phyloP scores from a whole-genome alignment of 2,329 filamentous ascomycete species.

The Penicillium digitatum region DNA sequence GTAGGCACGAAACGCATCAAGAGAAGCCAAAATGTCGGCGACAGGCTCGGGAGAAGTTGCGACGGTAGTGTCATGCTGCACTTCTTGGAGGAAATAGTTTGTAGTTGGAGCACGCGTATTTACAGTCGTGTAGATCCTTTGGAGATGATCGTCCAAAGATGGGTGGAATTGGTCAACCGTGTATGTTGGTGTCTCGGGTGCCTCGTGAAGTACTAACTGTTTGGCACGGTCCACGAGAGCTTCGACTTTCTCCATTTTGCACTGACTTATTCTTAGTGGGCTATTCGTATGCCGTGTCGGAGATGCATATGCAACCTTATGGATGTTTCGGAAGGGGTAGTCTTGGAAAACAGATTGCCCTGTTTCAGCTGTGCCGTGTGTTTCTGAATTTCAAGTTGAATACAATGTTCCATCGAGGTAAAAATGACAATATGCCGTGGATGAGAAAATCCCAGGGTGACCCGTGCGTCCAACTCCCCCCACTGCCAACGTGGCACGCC shows the following conservation, averaged over 20 bases:
- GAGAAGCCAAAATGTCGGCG: slow-evolving; percentile 25
- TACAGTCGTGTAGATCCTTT: slow-evolving; percentile 35
- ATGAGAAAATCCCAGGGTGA: slow-evolving; percentile 1
- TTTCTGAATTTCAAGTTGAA: not conserved
- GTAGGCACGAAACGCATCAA: slow-evolving; percentile 47
- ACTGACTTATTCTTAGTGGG: not conserved
- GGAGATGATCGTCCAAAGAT: slow-evolving; percentile 32
- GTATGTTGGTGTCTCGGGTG: not conserved
- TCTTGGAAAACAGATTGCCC: not conserved
- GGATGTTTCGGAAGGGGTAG: not conserved
- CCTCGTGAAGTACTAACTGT: slow-evolving; percentile 14
- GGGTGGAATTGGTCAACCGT: slow-evolving; percentile 29
- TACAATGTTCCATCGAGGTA: not conserved
- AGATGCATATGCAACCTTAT: not conserved
- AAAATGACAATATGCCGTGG: not conserved
- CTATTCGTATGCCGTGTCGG: not conserved
- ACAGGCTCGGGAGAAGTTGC: not conserved
- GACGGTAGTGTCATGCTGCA: slow-evolving; percentile 18
- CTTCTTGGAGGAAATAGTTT: slow-evolving; percentile 22
- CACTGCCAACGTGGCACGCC: slow-evolving; percentile 6
- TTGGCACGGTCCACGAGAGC: slow-evolving; percentile 19
- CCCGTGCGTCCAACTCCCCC: slow-evolving; percentile 3
- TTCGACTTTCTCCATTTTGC: slow-evolving; percentile 20
- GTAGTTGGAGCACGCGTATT: slow-evolving; percentile 15
- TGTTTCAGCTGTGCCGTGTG: not conserved